Evolutionary conservation across 192 early-diverging fungal genomes (phyloP).

Genomic region (Coemansia sp.): DNA sequence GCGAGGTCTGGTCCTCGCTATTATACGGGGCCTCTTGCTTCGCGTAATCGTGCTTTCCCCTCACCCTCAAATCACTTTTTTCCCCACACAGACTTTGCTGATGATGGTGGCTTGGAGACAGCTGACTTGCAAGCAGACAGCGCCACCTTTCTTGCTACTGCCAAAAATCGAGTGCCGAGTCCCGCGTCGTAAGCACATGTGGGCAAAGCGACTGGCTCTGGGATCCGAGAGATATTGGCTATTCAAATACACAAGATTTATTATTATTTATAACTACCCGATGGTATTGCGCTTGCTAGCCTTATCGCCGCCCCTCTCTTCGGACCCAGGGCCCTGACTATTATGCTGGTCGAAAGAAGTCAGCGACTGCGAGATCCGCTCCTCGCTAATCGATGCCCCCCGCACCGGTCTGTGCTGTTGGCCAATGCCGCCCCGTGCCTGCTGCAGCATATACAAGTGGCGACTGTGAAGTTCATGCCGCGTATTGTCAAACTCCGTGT

Average conservation of each 20-base stretch:
- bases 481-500: not conserved
- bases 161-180: not conserved
- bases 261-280: slow-evolving; percentile 10
- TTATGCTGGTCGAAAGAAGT: not conserved
- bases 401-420: not conserved
- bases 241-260: not conserved
- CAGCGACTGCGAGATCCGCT: not conserved
- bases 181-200: not conserved
- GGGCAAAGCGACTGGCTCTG: not conserved
- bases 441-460: not conserved
- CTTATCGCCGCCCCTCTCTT: not conserved
- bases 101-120: not conserved
- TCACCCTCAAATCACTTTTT: not conserved
- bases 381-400: not conserved
- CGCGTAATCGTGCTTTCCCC: not conserved
- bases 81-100: not conserved
- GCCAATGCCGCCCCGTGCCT: not conserved
- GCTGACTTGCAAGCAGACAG: not conserved
- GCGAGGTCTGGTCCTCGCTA: not conserved
- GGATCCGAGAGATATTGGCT: not conserved
- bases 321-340: not conserved
- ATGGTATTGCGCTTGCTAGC: slow-evolving; percentile 32
- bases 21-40: not conserved
- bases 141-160: not conserved
- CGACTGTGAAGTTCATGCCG: not conserved